Percentiles rank a stretch among this genome's conserved stretches.
Conservation (phyloP, 2,329 filamentous ascomycete species). For the Colletotrichum sp. region DNA sequence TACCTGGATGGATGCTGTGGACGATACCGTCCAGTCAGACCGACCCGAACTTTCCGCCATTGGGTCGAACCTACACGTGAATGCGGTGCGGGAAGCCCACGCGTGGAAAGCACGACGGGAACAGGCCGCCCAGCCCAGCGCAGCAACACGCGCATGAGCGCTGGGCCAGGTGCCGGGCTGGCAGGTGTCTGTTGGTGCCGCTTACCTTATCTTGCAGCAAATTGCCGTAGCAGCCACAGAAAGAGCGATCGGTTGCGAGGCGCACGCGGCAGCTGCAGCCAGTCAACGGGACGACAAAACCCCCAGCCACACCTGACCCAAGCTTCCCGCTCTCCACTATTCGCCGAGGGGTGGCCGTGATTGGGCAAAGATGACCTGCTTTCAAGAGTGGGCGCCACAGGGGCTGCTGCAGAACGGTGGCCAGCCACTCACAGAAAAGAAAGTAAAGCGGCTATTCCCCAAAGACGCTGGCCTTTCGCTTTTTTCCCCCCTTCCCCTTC, state of each 20-base stretch:
- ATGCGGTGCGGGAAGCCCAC: neutral
- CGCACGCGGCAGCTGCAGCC: neutral
- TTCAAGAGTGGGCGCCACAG: neutral
- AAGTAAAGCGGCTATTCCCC: constrained; percentile 19
- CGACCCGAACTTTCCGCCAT: neutral
- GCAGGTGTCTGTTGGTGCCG: neutral
- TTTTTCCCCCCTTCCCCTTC: neutral
- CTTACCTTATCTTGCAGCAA: neutral
- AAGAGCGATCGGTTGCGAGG: neutral
- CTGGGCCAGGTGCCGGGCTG: neutral
- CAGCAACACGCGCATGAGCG: neutral
- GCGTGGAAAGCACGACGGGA: neutral
- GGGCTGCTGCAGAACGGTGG: neutral
- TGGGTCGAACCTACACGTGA: neutral
- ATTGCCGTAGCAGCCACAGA: neutral
- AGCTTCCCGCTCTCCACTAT: neutral
- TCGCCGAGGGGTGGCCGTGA: neutral
- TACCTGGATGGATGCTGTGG: neutral
- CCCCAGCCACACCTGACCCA: neutral
- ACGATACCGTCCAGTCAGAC: neutral
- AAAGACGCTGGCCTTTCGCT: neutral
- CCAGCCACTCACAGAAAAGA: constrained; percentile 16
- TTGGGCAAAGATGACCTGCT: neutral
- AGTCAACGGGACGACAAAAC: neutral
- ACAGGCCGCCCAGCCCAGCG: neutral